Evolutionary conservation across 1,284 basidiomycete genomes (phyloP), one percentile per base, ranked within the genome.

Genomic region (Ustilago xerochloae): DNA sequence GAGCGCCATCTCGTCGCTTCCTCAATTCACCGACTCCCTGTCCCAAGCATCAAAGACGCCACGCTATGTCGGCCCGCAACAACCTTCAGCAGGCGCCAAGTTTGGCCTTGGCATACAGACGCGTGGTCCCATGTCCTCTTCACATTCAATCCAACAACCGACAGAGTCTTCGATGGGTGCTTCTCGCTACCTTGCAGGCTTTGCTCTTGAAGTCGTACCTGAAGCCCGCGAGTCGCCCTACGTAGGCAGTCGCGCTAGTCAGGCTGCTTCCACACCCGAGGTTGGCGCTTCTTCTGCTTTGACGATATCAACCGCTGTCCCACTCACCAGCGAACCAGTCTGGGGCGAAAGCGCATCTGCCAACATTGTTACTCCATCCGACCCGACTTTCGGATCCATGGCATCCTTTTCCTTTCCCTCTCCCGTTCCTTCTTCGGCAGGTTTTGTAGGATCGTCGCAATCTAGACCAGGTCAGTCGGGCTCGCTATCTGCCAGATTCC

Each of bases 281-380:
- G 35, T 43, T 16, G 36, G 33, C 13, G 43, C 45, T 2, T 28
- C 50, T 9, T 63, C 55, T 2, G 43, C 38, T 16, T 49, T 66
- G 48, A 72, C 32, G 45, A 61, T 66, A 41, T 55, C 63, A 2
- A 67, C 69, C 29, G 20, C 59, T 12, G 22, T 67, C 9, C 64
- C 68, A 12, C 39, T 45, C 20, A 57, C 36, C 47, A 36, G 18
- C 41, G 72, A 75, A 52, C 72, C 72, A 3, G 39, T 55, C 24
- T 75, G 72, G 72, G 72, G 72, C 7, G 59, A 70, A 43, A 70
- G 61, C 49, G 38, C 32, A 13, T 65, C 61, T 4, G 49, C 54
- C 6, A 4, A 18, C n/a, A 16, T 30, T 20, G 35, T 55, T 9
- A 30, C 7, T 20, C 5, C 50, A 0, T n/a, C 50, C 6, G 59